phyloP scores from a whole-genome alignment of 1,284 basidiomycete genomes.

The Naganishia albida region DNA sequence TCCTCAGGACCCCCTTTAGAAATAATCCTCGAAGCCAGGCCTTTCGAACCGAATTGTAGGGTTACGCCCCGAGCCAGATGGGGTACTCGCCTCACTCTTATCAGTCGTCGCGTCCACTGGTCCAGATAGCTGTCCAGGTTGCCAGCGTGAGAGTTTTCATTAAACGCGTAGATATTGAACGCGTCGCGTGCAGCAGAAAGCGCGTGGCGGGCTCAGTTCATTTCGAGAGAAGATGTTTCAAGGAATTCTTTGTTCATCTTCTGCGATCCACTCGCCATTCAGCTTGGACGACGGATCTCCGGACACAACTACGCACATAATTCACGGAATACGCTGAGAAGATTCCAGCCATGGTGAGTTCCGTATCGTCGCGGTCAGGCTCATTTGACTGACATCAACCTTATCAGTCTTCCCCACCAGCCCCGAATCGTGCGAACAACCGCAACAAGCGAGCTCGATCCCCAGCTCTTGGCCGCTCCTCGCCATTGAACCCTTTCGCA shows the following conservation, averaged over 20 bases:
- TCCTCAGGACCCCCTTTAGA: too few relatives aligned
- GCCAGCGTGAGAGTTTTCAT: not conserved
- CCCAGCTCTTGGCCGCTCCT: constrained; percentile 32
- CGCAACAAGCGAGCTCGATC: constrained; percentile 49
- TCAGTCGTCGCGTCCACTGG: too few relatives aligned
- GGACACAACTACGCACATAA: too few relatives aligned
- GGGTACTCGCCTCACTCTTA: too few relatives aligned
- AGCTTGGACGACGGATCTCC: not conserved
- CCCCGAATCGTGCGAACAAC: constrained; percentile 10
- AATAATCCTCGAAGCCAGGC: too few relatives aligned
- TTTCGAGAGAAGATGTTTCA: constrained; percentile 1
- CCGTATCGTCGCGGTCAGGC: not conserved
- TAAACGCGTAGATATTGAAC: constrained; percentile 10
- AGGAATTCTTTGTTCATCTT: constrained; percentile 1
- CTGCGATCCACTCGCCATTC: too few relatives aligned
- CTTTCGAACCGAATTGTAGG: too few relatives aligned
- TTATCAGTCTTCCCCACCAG: constrained; percentile 13
- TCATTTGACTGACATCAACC: not conserved
- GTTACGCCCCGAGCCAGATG: too few relatives aligned
- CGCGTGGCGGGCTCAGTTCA: not conserved
- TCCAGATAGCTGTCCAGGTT: too few relatives aligned
- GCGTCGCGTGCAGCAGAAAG: not conserved
- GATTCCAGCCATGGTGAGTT: not conserved
- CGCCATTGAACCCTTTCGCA: constrained; percentile 29
- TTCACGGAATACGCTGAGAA: too few relatives aligned